Base-by-base conservation (phyloP, 495 filamentous ascomycete genomes). In the Podospora pseudopauciseta region DNA sequence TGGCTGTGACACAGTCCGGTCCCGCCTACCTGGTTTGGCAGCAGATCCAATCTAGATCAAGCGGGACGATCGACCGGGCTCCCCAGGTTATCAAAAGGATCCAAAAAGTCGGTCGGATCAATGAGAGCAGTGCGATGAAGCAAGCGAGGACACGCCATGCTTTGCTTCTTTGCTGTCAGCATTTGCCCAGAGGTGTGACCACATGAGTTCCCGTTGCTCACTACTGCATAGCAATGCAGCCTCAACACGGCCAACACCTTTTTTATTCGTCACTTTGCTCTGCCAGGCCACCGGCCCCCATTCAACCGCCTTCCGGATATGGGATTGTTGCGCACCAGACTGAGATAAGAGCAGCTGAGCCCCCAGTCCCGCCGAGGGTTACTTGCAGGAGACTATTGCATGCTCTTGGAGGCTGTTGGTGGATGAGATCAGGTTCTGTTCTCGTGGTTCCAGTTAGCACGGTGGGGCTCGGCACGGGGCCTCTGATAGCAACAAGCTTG, bases 41-140 rank as follows among this genome's bases (percentile, higher is more conserved):
- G 59, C 66, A 67, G 71, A 74, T 76, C 63, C 70, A 72, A 76
- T 76, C 73, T 73, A 66, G 74, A 75, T 76, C 67, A 64, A 62
- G 69, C 69, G 66, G 68, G 65, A 64, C n/a, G 74, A 76, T 74
- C 68, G 65, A 71, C 60, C 44, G 56, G 61, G 32, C 4, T 49
- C 63, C 60, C 62, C 65, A 60, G 55, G 18, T 1, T 61, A 62
- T 20, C 23, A n/a, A n/a, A 49, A 56, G 65, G 63, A 67, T 68
- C 73, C 73, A 71, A 63, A 69, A 71, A 71, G 44, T 20, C 49
- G 71, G 66, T 74, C 64, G 64, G 72, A 72, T 54, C 72, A 74
- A 74, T 74, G 68, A 60, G 72, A 70, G 39, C 44, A 58, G 23
- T 23, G 23, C 53, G 15, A 15, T 58, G 55, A 6, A 20, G 23